Conservation (phyloP, 495 filamentous ascomycete genomes). For the Aspergillus conjunctus region DNA sequence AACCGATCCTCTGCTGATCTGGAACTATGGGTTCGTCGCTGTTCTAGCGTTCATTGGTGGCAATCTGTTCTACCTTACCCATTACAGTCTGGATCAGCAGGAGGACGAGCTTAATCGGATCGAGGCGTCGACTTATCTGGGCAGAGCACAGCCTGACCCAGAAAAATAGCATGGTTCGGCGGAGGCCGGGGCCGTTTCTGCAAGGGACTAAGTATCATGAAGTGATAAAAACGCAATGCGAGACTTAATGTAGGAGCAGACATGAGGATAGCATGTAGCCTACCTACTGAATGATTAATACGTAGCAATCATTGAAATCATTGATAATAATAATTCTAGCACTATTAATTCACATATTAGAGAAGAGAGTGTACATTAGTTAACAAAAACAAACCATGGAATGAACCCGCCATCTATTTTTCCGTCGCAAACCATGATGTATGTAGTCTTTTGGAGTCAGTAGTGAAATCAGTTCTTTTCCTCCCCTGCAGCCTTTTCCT, state of each 20-base stretch:
- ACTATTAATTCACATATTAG: background rate
- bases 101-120: constrained; percentile 67
- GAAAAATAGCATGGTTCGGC: background rate
- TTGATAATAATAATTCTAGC: background rate
- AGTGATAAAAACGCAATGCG: background rate
- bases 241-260: background rate
- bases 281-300: background rate
- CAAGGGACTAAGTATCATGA: background rate
- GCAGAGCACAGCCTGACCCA: constrained; percentile 12
- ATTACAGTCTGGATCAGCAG: constrained; percentile 57
- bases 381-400: background rate
- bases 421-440: background rate
- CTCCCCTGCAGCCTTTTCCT: constrained; percentile 7
- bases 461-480: background rate
- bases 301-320: background rate
- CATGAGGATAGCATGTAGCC: no score
- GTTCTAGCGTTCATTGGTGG: constrained; percentile 61
- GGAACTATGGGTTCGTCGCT: constrained; percentile 66
- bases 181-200: background rate
- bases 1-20: constrained; percentile 64
- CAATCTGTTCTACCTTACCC: constrained; percentile 59
- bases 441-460: no score
- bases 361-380: background rate
- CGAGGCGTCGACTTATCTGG: constrained; percentile 26
- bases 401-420: background rate